These are phyloP conservation scores for Sphaceloma murrayae DNA, from an alignment of 2,329 filamentous ascomycete genomes.

Conservation along the genomic window DNA sequence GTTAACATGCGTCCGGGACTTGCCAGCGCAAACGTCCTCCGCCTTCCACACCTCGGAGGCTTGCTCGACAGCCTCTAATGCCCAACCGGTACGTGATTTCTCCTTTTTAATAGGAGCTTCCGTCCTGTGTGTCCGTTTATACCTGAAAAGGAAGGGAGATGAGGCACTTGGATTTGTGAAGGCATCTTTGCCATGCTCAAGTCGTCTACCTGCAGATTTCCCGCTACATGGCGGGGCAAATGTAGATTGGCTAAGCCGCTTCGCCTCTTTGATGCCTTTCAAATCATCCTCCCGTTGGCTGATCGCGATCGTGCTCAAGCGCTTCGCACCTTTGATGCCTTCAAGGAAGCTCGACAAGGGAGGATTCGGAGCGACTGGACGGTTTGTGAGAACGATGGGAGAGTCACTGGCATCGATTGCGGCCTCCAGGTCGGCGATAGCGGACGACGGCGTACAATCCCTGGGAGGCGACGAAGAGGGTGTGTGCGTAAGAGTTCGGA, in stretches of 20 bases:
- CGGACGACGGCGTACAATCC: background rate
- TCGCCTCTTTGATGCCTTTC: constrained; percentile 6
- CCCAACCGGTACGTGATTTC: no score
- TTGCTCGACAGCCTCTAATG: background rate
- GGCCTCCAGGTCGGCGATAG: constrained; percentile 1
- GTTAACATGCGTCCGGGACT: no score
- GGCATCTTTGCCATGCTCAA: no score
- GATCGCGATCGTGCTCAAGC: constrained; percentile 3
- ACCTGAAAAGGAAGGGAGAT: constrained; percentile 7
- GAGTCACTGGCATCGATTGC: background rate
- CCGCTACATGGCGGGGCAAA: background rate
- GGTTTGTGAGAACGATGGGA: no score
- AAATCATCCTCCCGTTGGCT: background rate
- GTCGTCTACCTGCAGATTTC: no score
- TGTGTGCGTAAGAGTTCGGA: background rate
- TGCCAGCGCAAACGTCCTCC: no score
- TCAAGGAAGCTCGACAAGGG: background rate
- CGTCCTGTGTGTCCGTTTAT: constrained; percentile 1
- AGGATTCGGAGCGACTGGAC: no score
- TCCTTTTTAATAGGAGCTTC: no score
- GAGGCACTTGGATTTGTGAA: background rate
- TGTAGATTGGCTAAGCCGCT: constrained; percentile 13
- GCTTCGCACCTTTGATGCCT: background rate
- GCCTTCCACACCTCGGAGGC: no score
- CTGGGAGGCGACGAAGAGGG: constrained; percentile 5